Evolutionary conservation across 108 stramenopile species (phyloP).

Genomic region (Cylindrotheca fusiformis): DNA sequence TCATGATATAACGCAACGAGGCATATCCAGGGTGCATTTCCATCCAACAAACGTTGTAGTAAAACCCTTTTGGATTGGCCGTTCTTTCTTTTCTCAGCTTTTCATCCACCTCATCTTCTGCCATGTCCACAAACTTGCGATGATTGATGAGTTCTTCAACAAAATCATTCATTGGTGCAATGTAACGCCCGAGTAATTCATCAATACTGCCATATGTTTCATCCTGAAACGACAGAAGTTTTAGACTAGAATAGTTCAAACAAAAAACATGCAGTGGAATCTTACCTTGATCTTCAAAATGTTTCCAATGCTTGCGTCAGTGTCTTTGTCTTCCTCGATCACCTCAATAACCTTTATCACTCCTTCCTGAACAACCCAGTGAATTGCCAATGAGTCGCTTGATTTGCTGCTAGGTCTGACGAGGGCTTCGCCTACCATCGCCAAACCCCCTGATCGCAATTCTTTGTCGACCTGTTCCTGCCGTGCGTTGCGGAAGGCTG

Average conservation of each 20-base stretch:
- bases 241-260: no score
- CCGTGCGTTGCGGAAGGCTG: constrained; percentile 81
- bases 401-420: constrained; percentile 83
- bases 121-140: constrained; percentile 73
- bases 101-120: constrained; percentile 78
- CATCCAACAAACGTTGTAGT: constrained; percentile 83
- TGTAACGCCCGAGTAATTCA: constrained; percentile 80
- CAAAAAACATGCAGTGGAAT: constrained; percentile 22
- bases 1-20: constrained; percentile 70
- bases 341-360: constrained; percentile 84
- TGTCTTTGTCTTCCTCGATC: constrained; percentile 82
- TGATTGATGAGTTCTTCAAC: constrained; percentile 81
- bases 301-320: constrained; percentile 83
- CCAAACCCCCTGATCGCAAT: constrained; percentile 61
- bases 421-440: constrained; percentile 84
- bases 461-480: constrained; percentile 71
- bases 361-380: constrained; percentile 82
- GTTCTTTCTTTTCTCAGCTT: constrained; percentile 63
- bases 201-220: constrained; percentile 87
- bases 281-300: constrained; percentile 63
- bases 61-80: constrained; percentile 48
- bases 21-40: constrained; percentile 84
- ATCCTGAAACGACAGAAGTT: constrained; percentile 18
- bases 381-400: constrained; percentile 76
- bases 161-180: constrained; percentile 86